phyloP scores from a whole-genome alignment of 441 rosid genomes.

The Corymbia calophylla region DNA sequence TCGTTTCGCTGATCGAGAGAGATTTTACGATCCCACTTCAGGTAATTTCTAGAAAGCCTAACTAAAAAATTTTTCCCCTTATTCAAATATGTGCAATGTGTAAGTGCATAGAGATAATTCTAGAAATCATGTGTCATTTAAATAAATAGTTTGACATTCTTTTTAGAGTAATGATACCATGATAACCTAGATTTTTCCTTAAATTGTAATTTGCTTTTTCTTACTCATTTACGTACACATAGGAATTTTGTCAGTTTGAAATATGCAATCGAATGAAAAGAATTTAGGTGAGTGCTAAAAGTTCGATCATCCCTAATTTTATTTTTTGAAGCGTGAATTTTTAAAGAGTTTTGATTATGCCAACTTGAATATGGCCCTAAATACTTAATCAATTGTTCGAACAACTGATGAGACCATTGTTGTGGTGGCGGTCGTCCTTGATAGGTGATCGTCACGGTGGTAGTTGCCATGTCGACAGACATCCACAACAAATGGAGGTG shows the following conservation, averaged over 20 bases:
- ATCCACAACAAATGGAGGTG: fast-evolving
- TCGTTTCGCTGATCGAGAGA: conserved; percentile 95
- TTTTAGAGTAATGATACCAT: neutral
- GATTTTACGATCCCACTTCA: conserved; percentile 93
- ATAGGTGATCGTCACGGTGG: neutral
- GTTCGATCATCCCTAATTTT: neutral
- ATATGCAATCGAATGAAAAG: neutral
- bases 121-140: neutral
- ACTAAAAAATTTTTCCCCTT: too few species aligned
- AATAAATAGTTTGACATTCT: neutral
- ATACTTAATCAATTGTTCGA: neutral
- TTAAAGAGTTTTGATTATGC: neutral
- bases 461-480: neutral
- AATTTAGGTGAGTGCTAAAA: neutral
- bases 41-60: conserved; percentile 32
- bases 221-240: neutral
- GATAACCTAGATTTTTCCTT: neutral
- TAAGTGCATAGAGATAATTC: neutral
- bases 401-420: neutral
- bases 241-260: neutral
- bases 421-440: neutral
- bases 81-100: neutral
- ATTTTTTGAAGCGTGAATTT: neutral
- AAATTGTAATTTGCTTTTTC: neutral
- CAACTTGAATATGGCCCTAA: neutral